phyloP scores from a whole-genome alignment of 352 stramenopile genomes.

The Pseudoperonospora humuli region DNA sequence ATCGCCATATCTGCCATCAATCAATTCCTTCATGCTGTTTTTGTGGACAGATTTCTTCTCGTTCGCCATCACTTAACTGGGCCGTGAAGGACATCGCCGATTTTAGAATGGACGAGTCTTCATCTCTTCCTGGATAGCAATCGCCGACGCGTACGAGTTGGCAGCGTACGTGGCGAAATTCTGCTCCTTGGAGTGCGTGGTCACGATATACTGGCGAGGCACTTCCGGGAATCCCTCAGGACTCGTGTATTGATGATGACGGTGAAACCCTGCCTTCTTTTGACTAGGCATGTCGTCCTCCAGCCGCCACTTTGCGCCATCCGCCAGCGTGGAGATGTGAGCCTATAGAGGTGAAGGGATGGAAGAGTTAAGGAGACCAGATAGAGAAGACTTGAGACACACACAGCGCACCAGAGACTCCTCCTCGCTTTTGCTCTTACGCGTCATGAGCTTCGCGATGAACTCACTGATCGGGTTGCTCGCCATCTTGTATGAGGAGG shows the following conservation, averaged over 20 bases:
- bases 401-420: conserved; percentile 34
- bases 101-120: conserved; percentile 75
- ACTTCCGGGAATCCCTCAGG: conserved; percentile 65
- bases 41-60: conserved; percentile 2
- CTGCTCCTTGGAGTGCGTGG: conserved; percentile 56
- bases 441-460: conserved; percentile 63
- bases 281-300: conserved; percentile 48
- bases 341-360: conserved; percentile 12
- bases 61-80: not conserved
- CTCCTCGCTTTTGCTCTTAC: conserved; percentile 38
- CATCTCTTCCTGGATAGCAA: conserved; percentile 72
- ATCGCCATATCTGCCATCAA: conserved; percentile 3
- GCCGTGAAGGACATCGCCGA: no score
- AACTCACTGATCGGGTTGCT: conserved; percentile 60
- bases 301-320: conserved; percentile 61
- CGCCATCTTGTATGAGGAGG: conserved; percentile 31
- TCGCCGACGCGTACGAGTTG: conserved; percentile 83
- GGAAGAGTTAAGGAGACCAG: not conserved
- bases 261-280: conserved; percentile 55
- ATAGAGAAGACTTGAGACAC: not conserved
- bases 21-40: conserved; percentile 25
- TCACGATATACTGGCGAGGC: conserved; percentile 62
- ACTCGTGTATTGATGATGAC: conserved; percentile 47
- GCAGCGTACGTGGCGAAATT: conserved; percentile 76
- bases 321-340: conserved; percentile 41